phyloP scores from a whole-genome alignment of 1,139 yeast genomes.

The Kodamaea suecica region DNA sequence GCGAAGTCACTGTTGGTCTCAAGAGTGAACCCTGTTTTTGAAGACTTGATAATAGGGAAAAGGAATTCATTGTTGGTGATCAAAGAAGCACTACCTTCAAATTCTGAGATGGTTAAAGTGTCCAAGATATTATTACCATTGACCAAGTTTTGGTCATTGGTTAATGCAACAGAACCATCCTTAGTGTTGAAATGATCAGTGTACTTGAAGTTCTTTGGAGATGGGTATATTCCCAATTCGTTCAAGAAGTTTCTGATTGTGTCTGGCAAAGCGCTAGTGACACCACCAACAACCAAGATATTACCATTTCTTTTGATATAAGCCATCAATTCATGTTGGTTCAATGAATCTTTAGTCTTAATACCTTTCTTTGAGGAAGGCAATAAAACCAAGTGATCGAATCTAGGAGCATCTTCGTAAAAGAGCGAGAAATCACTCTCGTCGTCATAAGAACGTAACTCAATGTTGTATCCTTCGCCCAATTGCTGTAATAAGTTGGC shows the following conservation, averaged over 20 bases:
- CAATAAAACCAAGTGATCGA: slow-evolving; percentile 34
- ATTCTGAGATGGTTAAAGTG: slow-evolving; percentile 18
- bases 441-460: slow-evolving; percentile 26
- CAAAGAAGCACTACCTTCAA: slow-evolving; percentile 42
- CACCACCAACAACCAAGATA: slow-evolving; percentile 58
- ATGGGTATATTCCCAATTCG: slow-evolving; percentile 80
- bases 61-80: slow-evolving; percentile 53
- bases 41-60: slow-evolving; percentile 69
- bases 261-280: slow-evolving; percentile 51
- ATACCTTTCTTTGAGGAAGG: slow-evolving; percentile 40
- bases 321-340: slow-evolving; percentile 34
- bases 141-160: slow-evolving; percentile 24
- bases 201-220: slow-evolving; percentile 69
- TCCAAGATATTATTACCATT: slow-evolving; percentile 22
- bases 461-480: slow-evolving; percentile 22
- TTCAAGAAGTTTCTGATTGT: slow-evolving; percentile 64
- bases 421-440: slow-evolving; percentile 22
- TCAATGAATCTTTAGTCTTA: slow-evolving; percentile 29
- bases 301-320: slow-evolving; percentile 72
- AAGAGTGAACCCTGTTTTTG: slow-evolving; percentile 63
- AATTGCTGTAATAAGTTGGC: slow-evolving; percentile 22
- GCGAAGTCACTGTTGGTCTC: slow-evolving; percentile 35
- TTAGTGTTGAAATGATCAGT: slow-evolving; percentile 59
- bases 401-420: slow-evolving; percentile 26
- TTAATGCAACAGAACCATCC: slow-evolving; percentile 25